phyloP scores from a whole-genome alignment of 768 basidiomycete genomes.

The Rubroboletus satanas region DNA sequence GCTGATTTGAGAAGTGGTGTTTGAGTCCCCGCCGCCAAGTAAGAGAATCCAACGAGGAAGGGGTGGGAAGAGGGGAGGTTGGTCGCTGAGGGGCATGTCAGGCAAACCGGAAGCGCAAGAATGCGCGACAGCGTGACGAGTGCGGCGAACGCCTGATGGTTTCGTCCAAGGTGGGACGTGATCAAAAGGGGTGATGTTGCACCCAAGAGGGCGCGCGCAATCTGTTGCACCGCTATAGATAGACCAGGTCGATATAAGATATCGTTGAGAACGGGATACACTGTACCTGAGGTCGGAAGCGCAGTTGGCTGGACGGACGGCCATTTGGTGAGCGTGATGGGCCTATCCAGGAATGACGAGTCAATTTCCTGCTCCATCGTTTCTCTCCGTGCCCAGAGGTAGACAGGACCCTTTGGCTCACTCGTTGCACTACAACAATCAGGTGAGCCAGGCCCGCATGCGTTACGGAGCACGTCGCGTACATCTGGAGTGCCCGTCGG shows the following conservation, averaged over 20 bases:
- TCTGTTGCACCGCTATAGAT: constrained; percentile 32
- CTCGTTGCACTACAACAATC: constrained; percentile 50
- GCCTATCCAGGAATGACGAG: constrained; percentile 29
- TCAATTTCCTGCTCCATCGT: constrained; percentile 63
- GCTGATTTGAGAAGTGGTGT: constrained; percentile 47
- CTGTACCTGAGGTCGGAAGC: constrained; percentile 39
- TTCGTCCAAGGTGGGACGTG: constrained; percentile 59
- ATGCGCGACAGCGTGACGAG: constrained; percentile 47
- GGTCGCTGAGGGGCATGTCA: constrained; percentile 47
- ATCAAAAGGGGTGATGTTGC: constrained; percentile 60
- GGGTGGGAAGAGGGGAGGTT: constrained; percentile 58
- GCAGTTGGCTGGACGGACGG: constrained; percentile 48
- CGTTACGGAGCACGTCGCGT: constrained; percentile 7
- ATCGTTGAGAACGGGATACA: neutral
- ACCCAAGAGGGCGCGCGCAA: constrained; percentile 45
- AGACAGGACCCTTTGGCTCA: constrained; percentile 69
- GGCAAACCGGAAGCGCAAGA: constrained; percentile 53
- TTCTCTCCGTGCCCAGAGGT: constrained; percentile 72
- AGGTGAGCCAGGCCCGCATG: neutral
- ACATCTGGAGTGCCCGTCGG: constrained; percentile 64
- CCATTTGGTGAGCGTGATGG: constrained; percentile 40
- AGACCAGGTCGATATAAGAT: neutral
- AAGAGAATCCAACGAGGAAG: constrained; percentile 50
- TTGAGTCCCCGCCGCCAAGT: constrained; percentile 42
- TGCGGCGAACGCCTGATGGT: constrained; percentile 41